These are phyloP conservation scores for Albugo candida DNA, from an alignment of 352 stramenopile species.

Conservation along the genomic window DNA sequence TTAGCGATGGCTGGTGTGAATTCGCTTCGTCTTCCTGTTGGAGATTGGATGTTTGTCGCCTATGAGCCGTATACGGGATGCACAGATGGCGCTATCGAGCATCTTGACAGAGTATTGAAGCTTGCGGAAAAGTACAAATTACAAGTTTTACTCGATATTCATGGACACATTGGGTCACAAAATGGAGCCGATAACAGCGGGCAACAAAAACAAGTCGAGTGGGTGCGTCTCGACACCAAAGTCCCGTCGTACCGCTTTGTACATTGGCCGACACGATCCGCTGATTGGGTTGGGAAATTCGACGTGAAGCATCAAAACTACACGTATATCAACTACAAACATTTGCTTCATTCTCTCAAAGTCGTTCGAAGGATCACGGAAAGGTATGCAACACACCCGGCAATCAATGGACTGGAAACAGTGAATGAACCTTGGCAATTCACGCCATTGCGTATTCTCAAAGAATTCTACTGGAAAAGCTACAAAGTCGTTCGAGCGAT, in stretches of 20 bases:
- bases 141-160: slow-evolving; percentile 82
- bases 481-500: slow-evolving; percentile 86
- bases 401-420: slow-evolving; percentile 82
- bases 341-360: slow-evolving; percentile 82
- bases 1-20: slow-evolving; percentile 57
- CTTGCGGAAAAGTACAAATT: slow-evolving; percentile 74
- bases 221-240: slow-evolving; percentile 54
- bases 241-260: slow-evolving; percentile 76
- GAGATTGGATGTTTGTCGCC: slow-evolving; percentile 89
- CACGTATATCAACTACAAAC: slow-evolving; percentile 77
- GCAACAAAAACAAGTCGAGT: slow-evolving; percentile 72
- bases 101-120: slow-evolving; percentile 76
- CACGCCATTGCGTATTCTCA: slow-evolving; percentile 81
- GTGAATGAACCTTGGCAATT: slow-evolving; percentile 93
- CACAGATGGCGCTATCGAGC: slow-evolving; percentile 80
- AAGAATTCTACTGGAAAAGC: slow-evolving; percentile 92
- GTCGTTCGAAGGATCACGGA: slow-evolving; percentile 82
- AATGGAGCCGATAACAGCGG: slow-evolving; percentile 94
- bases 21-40: slow-evolving; percentile 78
- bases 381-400: slow-evolving; percentile 70
- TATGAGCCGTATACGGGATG: slow-evolving; percentile 88
- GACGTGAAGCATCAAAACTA: slow-evolving; percentile 72
- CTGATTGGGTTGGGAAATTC: slow-evolving; percentile 83
- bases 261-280: slow-evolving; percentile 82
- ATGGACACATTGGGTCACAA: slow-evolving; percentile 82